Conservation (phyloP, 2,329 filamentous ascomycete genomes). For the Xylariaceae sp. region DNA sequence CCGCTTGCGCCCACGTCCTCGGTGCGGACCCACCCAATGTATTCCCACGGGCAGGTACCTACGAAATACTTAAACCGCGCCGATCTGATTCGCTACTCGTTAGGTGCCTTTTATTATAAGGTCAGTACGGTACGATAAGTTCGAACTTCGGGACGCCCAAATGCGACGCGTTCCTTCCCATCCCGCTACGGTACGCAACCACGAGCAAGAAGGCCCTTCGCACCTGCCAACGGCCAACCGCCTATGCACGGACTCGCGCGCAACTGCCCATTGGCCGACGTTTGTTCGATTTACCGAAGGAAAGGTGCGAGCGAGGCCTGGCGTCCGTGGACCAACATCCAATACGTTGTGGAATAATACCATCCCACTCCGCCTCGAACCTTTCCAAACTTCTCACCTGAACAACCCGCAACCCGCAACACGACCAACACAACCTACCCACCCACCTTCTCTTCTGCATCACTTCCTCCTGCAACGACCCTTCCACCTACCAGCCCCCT, state of each 20-base stretch:
- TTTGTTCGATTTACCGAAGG: neutral
- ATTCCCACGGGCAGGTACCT: neutral
- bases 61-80: neutral
- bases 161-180: neutral
- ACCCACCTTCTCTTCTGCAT: neutral
- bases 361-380: no score
- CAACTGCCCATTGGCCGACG: neutral
- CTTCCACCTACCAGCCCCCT: neutral
- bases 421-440: neutral
- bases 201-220: neutral
- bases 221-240: no score
- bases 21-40: constrained; percentile 4
- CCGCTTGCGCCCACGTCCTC: neutral
- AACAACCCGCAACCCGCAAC: neutral
- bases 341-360: no score
- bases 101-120: neutral
- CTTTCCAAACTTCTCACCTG: neutral
- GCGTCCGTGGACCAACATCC: no score
- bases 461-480: neutral
- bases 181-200: neutral
- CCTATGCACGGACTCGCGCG: no score
- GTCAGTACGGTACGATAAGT: no score
- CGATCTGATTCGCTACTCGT: neutral
- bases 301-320: neutral
- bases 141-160: neutral